Evolutionary conservation across 2,329 filamentous ascomycete species (phyloP).

Genomic region (Rutstroemia sp.): DNA sequence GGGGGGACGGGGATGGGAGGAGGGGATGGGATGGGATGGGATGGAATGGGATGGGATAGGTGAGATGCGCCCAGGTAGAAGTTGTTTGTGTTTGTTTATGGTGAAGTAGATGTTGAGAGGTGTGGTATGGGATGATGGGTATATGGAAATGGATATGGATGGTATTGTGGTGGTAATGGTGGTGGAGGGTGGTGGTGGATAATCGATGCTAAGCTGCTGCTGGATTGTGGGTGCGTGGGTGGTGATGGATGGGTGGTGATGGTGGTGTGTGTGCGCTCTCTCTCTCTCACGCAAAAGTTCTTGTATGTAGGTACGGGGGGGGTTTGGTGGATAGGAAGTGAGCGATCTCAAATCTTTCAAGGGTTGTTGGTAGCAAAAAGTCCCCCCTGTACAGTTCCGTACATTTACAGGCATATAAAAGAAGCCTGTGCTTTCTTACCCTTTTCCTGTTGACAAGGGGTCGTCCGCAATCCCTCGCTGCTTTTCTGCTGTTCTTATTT

Average conservation of each 20-base stretch:
- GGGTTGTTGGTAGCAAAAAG: conserved; percentile 2
- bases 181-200: too few relatives aligned
- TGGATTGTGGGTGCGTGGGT: background rate
- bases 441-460: background rate
- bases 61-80: too few relatives aligned
- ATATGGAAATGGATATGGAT: too few relatives aligned
- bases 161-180: too few relatives aligned
- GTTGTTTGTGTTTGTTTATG: too few relatives aligned
- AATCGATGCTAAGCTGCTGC: too few relatives aligned
- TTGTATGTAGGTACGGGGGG: background rate
- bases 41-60: too few relatives aligned
- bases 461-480: conserved; percentile 2
- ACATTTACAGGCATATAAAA: conserved; percentile 1
- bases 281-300: background rate
- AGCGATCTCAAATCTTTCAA: conserved; percentile 2
- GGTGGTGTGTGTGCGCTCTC: too few relatives aligned
- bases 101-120: too few relatives aligned
- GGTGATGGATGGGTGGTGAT: background rate
- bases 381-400: background rate
- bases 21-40: too few relatives aligned
- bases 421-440: conserved; percentile 1
- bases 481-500: conserved; percentile 5
- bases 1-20: too few relatives aligned
- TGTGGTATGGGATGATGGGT: too few relatives aligned
- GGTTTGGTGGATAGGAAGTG: background rate